phyloP scores from a whole-genome alignment of 768 basidiomycete species.

The Pluteus cervinus region DNA sequence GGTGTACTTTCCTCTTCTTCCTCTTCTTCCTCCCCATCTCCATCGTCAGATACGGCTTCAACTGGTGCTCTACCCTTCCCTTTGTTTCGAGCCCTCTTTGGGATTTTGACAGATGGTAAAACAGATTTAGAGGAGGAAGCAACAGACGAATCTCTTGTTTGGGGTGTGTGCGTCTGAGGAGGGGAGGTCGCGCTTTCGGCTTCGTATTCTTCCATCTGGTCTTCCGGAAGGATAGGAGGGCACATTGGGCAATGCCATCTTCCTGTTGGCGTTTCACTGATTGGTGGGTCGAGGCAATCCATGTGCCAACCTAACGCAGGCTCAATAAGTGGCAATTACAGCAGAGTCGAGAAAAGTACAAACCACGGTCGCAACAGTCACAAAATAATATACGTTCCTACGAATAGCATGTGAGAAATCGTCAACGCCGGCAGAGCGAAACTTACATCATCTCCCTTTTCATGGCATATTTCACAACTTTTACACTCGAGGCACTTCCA shows the following conservation, averaged over 20 bases:
- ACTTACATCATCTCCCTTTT: slow-evolving; percentile 87
- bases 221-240: slow-evolving; percentile 25
- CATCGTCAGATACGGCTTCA: slow-evolving; percentile 13
- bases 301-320: slow-evolving; percentile 89
- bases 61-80: slow-evolving; percentile 27
- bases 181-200: slow-evolving; percentile 1
- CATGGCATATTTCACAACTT: slow-evolving; percentile 78
- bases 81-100: slow-evolving; percentile 13
- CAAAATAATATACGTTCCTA: slow-evolving; percentile 85
- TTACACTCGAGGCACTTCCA: slow-evolving; percentile 95
- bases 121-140: slow-evolving; percentile 33
- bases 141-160: slow-evolving; percentile 30
- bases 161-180: slow-evolving; percentile 3
- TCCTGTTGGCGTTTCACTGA: slow-evolving; percentile 67
- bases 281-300: slow-evolving; percentile 70
- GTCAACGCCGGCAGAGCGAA: too few species aligned
- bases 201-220: too few species aligned
- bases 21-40: slow-evolving; percentile 26
- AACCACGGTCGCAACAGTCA: slow-evolving; percentile 91
- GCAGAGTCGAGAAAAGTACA: slow-evolving; percentile 9
- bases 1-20: slow-evolving; percentile 23
- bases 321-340: too few species aligned
- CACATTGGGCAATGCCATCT: slow-evolving; percentile 74
- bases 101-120: slow-evolving; percentile 7
- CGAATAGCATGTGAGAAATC: slow-evolving; percentile 8